Evolutionary conservation across 106 monocot species (phyloP), one percentile per base, ranked within the genome.

Genomic region (Triglochin maritima): DNA sequence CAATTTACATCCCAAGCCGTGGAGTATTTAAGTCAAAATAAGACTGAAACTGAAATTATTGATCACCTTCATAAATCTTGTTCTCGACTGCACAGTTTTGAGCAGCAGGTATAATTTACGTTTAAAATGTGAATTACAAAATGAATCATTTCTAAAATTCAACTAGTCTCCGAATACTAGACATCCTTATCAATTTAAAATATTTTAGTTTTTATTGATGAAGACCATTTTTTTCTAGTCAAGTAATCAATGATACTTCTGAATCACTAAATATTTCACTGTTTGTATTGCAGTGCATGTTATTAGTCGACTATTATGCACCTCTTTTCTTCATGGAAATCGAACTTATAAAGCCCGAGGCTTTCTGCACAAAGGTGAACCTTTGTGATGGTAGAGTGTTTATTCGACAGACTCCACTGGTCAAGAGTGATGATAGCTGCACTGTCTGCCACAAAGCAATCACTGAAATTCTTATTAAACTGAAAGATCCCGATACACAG

Each of bases 1-100:
- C 60, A 76, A n/a, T 86, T 79, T 57, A 72, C 79, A 52, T 62
- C 76, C 62, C 60, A 70, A 60, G 83, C 86, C 45, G 59, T 78
- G 7, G 9, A 68, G 12, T 83, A 79, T 71, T 67, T 89, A 17
- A 16, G 44, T 17, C 67, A 78, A 47, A 89, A 89, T 61, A 73
- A 89, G 73, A 86, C 81, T 14, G 71, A 81, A 50, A 66, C 62
- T 6, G 79, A 83, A 50, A 77, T 89, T 49, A 50, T 86, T 44
- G 64, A 74, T 43, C 53, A 44, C 62, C 79, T 86, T 66, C 79
- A 83, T 79, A 58, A 86, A 64, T 73, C 81, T 60, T 89, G 86
- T 57, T 76, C 83, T 8, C 46, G 65, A 59, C 45, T 86, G 64
- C 73, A 66, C 56, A 61, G 81, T 43, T 75, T 72, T 42, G 66